Evolutionary conservation across 2,329 filamentous ascomycete genomes (phyloP).

Genomic region (Colletotrichum chlorophyti): DNA sequence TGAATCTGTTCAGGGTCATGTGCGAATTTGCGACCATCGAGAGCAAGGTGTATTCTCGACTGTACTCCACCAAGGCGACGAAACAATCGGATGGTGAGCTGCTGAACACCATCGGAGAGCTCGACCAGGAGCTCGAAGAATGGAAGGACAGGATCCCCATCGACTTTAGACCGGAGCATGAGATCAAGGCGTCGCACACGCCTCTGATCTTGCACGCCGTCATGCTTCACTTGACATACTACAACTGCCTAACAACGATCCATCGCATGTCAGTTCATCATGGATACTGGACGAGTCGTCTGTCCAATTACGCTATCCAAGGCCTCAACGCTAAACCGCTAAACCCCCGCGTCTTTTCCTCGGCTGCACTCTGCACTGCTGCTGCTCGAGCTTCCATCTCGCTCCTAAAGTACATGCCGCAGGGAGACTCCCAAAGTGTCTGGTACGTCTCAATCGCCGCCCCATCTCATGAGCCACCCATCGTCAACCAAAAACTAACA

Average conservation of each 20-base stretch:
- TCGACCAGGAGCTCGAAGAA: slow-evolving; percentile 87
- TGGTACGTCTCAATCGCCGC: too few species aligned
- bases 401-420: slow-evolving; percentile 92
- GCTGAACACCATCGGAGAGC: slow-evolving; percentile 92
- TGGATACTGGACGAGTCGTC: slow-evolving; percentile 94
- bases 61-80: slow-evolving; percentile 92
- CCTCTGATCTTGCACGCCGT: slow-evolving; percentile 94
- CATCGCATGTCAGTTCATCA: slow-evolving; percentile 98
- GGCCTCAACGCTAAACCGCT: slow-evolving; percentile 89
- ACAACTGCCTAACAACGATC: slow-evolving; percentile 97
- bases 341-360: slow-evolving; percentile 94
- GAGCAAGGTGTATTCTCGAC: slow-evolving; percentile 88
- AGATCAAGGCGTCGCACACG: slow-evolving; percentile 91
- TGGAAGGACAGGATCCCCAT: slow-evolving; percentile 97
- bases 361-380: slow-evolving; percentile 89
- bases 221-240: slow-evolving; percentile 94
- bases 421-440: slow-evolving; percentile 92
- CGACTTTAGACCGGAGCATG: slow-evolving; percentile 95
- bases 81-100: slow-evolving; percentile 93
- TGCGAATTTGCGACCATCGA: slow-evolving; percentile 92
- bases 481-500: too few species aligned
- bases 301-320: slow-evolving; percentile 95
- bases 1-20: slow-evolving; percentile 94
- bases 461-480: too few species aligned
- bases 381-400: slow-evolving; percentile 93